These are phyloP conservation scores for Hordeum vulgare DNA, from an alignment of 176 grass and related monocot genomes.

Conservation along the genomic window DNA sequence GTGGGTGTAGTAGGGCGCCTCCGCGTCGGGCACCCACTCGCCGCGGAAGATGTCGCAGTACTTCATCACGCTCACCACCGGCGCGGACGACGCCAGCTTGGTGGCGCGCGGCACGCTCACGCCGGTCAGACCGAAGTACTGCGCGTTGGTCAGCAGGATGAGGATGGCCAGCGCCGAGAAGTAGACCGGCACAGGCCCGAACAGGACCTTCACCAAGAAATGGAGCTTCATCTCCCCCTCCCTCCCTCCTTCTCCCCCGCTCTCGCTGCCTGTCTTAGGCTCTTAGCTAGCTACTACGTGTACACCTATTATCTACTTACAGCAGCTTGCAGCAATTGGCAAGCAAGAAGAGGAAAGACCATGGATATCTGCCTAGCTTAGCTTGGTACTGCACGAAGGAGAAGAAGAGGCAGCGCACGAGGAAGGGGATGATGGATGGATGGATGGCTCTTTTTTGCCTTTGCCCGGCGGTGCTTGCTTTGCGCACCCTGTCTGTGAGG, in stretches of 20 bases:
- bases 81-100: conserved; percentile 32
- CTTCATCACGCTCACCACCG: conserved; percentile 54
- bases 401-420: too few species aligned
- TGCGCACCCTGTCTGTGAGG: background rate
- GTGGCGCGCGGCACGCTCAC: conserved; percentile 35
- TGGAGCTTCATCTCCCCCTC: conserved; percentile 45
- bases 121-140: conserved; percentile 49
- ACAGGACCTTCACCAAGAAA: conserved; percentile 20
- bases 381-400: background rate
- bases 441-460: background rate
- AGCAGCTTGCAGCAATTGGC: background rate
- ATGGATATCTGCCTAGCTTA: background rate
- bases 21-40: conserved; percentile 50
- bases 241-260: too few species aligned
- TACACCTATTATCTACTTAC: background rate
- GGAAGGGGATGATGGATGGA: background rate
- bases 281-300: background rate
- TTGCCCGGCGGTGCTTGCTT: background rate
- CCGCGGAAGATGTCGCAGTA: conserved; percentile 72
- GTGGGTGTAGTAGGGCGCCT: conserved; percentile 65
- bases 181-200: conserved; percentile 53
- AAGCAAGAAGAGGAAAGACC: background rate
- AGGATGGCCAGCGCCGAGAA: conserved; percentile 61
- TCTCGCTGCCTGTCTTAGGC: background rate
- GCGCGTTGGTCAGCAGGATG: conserved; percentile 55